These are phyloP conservation scores for Yarrowia sp. DNA, from an alignment of 805 yeast genomes.

Conservation along the genomic window DNA sequence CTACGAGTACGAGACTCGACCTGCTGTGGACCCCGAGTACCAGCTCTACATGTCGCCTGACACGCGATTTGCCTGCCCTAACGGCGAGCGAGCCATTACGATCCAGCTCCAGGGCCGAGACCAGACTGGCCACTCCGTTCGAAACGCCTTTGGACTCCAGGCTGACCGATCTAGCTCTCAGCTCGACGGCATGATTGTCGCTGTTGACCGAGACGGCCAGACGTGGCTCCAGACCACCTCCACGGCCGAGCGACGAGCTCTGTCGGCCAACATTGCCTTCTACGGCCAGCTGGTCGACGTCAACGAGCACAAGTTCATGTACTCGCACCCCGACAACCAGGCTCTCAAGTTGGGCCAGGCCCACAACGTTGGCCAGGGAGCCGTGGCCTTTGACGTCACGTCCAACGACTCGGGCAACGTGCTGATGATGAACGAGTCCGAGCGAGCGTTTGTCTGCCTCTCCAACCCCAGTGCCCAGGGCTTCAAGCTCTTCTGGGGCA, in stretches of 20 bases:
- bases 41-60: conserved; percentile 21
- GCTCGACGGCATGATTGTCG: conserved; percentile 7
- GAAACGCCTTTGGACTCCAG: not conserved
- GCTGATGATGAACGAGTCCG: conserved; percentile 13
- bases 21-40: conserved; percentile 22
- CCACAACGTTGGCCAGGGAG: not conserved
- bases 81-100: conserved; percentile 12
- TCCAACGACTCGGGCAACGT: conserved; percentile 12
- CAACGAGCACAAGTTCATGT: conserved; percentile 21
- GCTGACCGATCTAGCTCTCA: conserved; percentile 8
- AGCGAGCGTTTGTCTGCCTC: conserved; percentile 4
- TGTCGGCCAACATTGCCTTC: conserved; percentile 9
- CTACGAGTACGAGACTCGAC: not conserved
- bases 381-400: not conserved
- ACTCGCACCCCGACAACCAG: not conserved
- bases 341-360: not conserved
- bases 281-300: conserved; percentile 12
- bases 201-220: not conserved
- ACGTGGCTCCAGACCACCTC: conserved; percentile 7
- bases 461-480: conserved; percentile 13
- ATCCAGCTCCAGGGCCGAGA: conserved; percentile 18
- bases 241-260: conserved; percentile 6
- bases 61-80: conserved; percentile 11
- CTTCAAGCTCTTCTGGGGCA: conserved; percentile 11
- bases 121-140: conserved; percentile 6